Evolutionary conservation across 139 green algal species (phyloP), one percentile per base, ranked within the genome.

Genomic region (Chlamydomonas incerta): DNA sequence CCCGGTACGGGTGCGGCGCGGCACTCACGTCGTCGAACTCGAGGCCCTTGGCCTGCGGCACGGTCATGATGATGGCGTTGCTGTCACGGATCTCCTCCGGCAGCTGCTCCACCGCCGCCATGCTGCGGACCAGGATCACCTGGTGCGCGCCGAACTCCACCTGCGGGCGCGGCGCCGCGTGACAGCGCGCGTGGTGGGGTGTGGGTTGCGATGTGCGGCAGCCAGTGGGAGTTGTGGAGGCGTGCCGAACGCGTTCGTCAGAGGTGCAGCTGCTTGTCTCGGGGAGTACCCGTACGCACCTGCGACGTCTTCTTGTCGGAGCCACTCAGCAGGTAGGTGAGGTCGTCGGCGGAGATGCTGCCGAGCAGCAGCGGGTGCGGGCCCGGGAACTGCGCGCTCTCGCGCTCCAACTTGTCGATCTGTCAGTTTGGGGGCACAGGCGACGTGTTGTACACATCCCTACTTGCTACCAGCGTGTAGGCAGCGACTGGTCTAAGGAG

Each of bases 121-220:
- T 81, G 34, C 60, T 88, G 35, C 93, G 90, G 23, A 96, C 91
- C 81, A 97, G 90, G 72, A 97, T 93, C 33, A 95, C 93, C 83
- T 97, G 94, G 72, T 96, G 92, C 9, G 94, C 94, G 23, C 95
- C 94, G 89, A 97, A 97, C 75, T 97, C 94, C 20, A 96, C 90
- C 91, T 95, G 91, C 60, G 35, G 46, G 67, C 0, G 10, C 9
- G 3, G 47, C 33, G 74, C 57, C 35, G n/a, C 24, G 65, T 14
- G 50, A 57, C 10, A 57, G 50, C 11, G 50, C 50, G 14, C 14
- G 50, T 10, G 50, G 50, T 57, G 14, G 50, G 50, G 50, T 14
- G 50, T 20, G 14, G 50, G n/a, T n/a, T n/a, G n/a, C n/a, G n/a
- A n/a, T n/a, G n/a, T n/a, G n/a, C n/a, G n/a, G n/a, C n/a, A n/a